phyloP scores from a whole-genome alignment of 179 eudicot species.

The Monotropa hypopitys region DNA sequence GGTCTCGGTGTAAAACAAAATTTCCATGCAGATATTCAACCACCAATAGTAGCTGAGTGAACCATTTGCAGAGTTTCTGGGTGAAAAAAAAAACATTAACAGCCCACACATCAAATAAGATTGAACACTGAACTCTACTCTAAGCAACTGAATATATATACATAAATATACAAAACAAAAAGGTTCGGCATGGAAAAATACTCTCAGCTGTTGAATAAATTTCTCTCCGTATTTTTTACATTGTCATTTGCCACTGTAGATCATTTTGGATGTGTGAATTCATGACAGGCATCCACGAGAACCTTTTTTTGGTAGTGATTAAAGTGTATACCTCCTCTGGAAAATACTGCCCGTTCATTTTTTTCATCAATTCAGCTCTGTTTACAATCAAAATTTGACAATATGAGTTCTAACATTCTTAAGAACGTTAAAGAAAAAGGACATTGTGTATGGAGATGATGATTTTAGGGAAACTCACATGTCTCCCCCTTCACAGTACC shows the following conservation, averaged over 20 bases:
- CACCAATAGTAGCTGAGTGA: conserved; percentile 71
- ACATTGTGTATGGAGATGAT: not conserved
- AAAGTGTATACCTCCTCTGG: conserved; percentile 64
- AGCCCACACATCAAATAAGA: not conserved
- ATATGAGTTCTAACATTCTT: not conserved
- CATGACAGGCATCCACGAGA: not conserved
- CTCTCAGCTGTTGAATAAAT: not conserved
- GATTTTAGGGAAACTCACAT: conserved; percentile 49
- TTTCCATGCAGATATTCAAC: conserved; percentile 92
- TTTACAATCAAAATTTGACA: not conserved
- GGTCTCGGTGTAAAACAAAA: conserved; percentile 86
- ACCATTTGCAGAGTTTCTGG: conserved; percentile 94
- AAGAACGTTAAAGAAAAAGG: not conserved
- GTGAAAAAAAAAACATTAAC: not conserved
- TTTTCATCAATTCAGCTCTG: conserved; percentile 96
- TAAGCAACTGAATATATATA: no score
- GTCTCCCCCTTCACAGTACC: conserved; percentile 98
- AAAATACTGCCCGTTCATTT: conserved; percentile 63
- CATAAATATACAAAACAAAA: not conserved
- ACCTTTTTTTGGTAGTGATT: not conserved
- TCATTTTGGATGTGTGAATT: not conserved
- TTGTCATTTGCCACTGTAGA: not conserved
- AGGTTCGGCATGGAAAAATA: not conserved
- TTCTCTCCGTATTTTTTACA: not conserved
- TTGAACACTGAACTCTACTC: not conserved